These are phyloP conservation scores for Penicillium daleae DNA, from an alignment of 495 filamentous ascomycete species.

Conservation along the genomic window DNA sequence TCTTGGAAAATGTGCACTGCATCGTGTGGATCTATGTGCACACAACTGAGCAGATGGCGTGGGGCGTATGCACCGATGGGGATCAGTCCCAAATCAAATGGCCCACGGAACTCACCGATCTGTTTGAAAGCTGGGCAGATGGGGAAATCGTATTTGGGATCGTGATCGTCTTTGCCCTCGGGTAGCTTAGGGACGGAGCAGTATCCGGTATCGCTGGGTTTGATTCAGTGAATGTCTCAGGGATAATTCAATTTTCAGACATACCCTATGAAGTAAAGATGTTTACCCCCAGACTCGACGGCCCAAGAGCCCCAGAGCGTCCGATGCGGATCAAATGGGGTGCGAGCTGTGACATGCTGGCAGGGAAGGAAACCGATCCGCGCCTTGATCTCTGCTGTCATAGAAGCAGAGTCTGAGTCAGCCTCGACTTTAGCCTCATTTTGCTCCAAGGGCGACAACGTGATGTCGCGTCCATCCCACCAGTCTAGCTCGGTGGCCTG, in stretches of 20 bases:
- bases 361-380: slow-evolving; percentile 80
- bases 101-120: slow-evolving; percentile 79
- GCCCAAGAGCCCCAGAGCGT: slow-evolving; percentile 92
- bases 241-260: slow-evolving; percentile 5
- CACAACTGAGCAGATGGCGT: slow-evolving; percentile 70
- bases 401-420: slow-evolving; percentile 33
- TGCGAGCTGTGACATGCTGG: slow-evolving; percentile 79
- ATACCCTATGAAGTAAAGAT: slow-evolving; percentile 52
- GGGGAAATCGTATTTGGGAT: slow-evolving; percentile 69
- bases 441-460: slow-evolving; percentile 50
- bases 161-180: slow-evolving; percentile 72
- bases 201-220: slow-evolving; percentile 72
- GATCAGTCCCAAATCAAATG: slow-evolving; percentile 92
- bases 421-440: slow-evolving; percentile 28
- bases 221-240: slow-evolving; percentile 14
- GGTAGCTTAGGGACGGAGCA: slow-evolving; percentile 73
- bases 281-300: slow-evolving; percentile 66
- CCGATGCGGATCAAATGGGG: slow-evolving; percentile 64
- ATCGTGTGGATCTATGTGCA: slow-evolving; percentile 91
- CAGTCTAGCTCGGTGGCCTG: slow-evolving; percentile 91
- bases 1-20: slow-evolving; percentile 89
- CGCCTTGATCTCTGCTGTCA: slow-evolving; percentile 62
- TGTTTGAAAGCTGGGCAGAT: slow-evolving; percentile 85
- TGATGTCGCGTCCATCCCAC: slow-evolving; percentile 86
- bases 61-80: slow-evolving; percentile 94